Conservation (phyloP, 148 eudicot species). For the Amaranthus cruentus region DNA sequence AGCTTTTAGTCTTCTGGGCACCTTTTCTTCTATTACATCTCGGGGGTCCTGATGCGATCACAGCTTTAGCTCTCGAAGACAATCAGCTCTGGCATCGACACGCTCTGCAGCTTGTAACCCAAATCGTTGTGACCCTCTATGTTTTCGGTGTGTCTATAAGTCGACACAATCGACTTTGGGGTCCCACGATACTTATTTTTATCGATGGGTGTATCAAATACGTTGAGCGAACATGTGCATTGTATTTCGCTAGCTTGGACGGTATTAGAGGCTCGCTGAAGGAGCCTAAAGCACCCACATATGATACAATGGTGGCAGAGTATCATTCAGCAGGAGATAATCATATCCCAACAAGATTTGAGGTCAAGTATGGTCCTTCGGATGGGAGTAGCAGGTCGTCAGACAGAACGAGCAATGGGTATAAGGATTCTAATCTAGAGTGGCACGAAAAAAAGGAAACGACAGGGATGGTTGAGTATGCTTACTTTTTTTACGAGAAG, state of each 20-base stretch:
- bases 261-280: conserved; percentile 2
- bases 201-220: conserved; percentile 9
- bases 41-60: too few species aligned
- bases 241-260: conserved; percentile 12
- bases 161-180: neutral
- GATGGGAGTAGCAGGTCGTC: too few species aligned
- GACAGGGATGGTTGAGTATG: too few species aligned
- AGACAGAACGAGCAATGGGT: too few species aligned
- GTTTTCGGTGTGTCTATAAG: neutral
- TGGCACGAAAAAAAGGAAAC: too few species aligned
- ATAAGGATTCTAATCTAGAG: too few species aligned
- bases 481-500: too few species aligned
- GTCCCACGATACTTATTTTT: conserved; percentile 6
- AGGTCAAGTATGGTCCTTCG: too few species aligned
- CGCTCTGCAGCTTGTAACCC: neutral
- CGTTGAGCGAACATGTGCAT: conserved; percentile 13
- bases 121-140: neutral
- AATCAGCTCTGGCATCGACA: neutral
- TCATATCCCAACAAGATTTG: neutral
- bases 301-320: neutral
- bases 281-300: neutral
- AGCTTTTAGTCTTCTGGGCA: neutral
- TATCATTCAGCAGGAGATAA: conserved; percentile 8
- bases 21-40: too few species aligned
- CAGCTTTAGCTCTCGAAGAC: too few species aligned